Percentiles rank a stretch among this genome's conserved stretches.
These are phyloP conservation scores for Alopecurus myosuroides DNA, from an alignment of 176 grass and related monocot genomes.

Conservation along the genomic window DNA sequence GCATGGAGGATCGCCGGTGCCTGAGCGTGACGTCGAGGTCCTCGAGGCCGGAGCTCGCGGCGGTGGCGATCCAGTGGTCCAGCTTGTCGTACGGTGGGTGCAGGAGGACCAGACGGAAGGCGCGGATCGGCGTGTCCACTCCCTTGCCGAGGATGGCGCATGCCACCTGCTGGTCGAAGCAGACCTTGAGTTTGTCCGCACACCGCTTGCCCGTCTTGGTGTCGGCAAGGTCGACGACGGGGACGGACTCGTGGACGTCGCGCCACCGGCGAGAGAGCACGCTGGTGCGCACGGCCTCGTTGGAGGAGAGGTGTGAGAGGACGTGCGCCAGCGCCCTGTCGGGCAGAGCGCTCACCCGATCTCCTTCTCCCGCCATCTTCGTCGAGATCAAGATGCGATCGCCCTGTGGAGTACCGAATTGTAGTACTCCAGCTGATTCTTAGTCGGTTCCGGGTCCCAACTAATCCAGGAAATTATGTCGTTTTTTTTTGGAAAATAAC, in stretches of 20 bases:
- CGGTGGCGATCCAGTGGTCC: not conserved
- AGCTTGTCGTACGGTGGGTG: not conserved
- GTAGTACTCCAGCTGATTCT: no score
- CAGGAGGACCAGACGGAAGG: not conserved
- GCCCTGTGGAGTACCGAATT: no score
- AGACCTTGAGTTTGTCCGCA: not conserved
- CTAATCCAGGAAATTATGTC: not conserved
- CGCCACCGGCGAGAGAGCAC: not conserved
- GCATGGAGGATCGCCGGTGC: not conserved
- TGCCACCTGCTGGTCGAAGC: slow-evolving; percentile 1
- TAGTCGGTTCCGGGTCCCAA: not conserved
- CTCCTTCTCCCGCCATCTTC: no score
- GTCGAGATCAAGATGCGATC: no score
- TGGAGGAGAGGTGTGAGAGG: not conserved
- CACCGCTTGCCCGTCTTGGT: not conserved
- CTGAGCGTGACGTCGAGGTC: not conserved
- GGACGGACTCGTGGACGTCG: not conserved
- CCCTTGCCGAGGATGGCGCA: not conserved
- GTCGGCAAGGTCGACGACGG: not conserved
- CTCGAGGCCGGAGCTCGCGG: not conserved
- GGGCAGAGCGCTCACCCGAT: not conserved
- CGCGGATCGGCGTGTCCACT: not conserved
- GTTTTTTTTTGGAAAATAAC: no score
- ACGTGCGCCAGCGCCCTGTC: not conserved
- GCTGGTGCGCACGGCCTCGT: not conserved